Conservation (phyloP, 805 yeast species). For the Cyberlindnera misumaiensis region DNA sequence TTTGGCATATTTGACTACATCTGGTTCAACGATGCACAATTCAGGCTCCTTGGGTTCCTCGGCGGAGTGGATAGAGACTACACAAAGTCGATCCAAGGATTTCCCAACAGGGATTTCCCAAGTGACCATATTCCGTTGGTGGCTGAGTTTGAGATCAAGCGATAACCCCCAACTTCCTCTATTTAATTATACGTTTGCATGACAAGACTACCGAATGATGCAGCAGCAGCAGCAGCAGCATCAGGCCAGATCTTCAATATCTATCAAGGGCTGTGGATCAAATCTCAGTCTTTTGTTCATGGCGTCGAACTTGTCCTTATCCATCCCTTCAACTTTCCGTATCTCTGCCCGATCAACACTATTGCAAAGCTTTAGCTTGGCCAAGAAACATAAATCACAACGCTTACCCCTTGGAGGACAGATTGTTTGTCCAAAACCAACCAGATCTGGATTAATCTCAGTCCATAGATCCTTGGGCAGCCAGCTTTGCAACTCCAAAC, state of each 20-base stretch:
- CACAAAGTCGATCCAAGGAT: slow-evolving; percentile 29
- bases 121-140: slow-evolving; percentile 27
- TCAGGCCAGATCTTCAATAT: slow-evolving; percentile 28
- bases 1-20: slow-evolving; percentile 53
- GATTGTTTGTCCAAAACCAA: slow-evolving; percentile 89
- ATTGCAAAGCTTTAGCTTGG: slow-evolving; percentile 47
- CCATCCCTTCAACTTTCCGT: slow-evolving; percentile 23
- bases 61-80: slow-evolving; percentile 40
- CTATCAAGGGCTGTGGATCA: slow-evolving; percentile 32
- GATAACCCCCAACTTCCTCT: too few relatives aligned
- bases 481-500: slow-evolving; percentile 66
- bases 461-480: slow-evolving; percentile 69
- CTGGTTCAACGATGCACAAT: slow-evolving; percentile 39
- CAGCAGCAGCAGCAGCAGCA: too few relatives aligned
- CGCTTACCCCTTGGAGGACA: slow-evolving; percentile 66
- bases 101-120: slow-evolving; percentile 55
- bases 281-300: slow-evolving; percentile 32
- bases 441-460: slow-evolving; percentile 79
- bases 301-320: slow-evolving; percentile 12
- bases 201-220: too few relatives aligned
- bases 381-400: slow-evolving; percentile 66
- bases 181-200: too few relatives aligned
- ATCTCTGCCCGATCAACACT: slow-evolving; percentile 44
- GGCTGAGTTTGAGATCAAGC: slow-evolving; percentile 18
- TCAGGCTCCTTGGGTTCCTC: slow-evolving; percentile 38